phyloP scores from a whole-genome alignment of 495 filamentous ascomycete species.

The Aspergillus ostianus region DNA sequence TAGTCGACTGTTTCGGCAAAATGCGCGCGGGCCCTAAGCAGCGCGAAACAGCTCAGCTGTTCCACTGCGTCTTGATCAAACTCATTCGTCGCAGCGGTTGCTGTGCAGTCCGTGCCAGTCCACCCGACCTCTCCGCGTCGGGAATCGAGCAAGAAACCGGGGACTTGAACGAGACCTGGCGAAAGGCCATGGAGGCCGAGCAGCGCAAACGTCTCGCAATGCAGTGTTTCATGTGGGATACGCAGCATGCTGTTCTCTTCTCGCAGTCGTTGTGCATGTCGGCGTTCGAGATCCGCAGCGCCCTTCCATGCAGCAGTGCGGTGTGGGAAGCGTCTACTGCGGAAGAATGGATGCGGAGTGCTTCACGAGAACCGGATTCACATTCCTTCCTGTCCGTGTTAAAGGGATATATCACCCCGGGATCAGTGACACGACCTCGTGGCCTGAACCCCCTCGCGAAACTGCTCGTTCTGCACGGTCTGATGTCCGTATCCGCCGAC shows the following conservation, averaged over 20 bases:
- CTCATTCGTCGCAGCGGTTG: conserved; percentile 55
- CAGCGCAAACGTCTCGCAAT: conserved; percentile 54
- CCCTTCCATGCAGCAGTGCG: conserved; percentile 44
- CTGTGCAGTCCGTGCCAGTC: conserved; percentile 34
- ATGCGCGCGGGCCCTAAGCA: conserved; percentile 54
- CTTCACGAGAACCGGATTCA: conserved; percentile 24
- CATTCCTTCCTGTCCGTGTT: conserved; percentile 44
- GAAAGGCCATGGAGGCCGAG: conserved; percentile 48
- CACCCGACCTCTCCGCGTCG: conserved; percentile 24
- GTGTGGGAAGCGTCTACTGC: conserved; percentile 53
- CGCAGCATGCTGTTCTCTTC: conserved; percentile 55
- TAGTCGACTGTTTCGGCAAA: conserved; percentile 61
- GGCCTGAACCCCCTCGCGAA: conserved; percentile 48
- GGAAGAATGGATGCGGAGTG: conserved; percentile 41
- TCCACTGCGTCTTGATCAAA: conserved; percentile 58
- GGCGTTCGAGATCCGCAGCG: conserved; percentile 52
- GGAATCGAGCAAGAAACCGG: conserved; percentile 16
- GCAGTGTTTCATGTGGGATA: conserved; percentile 61
- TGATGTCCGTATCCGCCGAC: conserved; percentile 57
- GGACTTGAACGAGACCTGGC: conserved; percentile 44
- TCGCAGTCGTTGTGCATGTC: conserved; percentile 59
- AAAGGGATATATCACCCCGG: conserved; percentile 50
- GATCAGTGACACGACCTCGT: conserved; percentile 26
- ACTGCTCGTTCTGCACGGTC: conserved; percentile 49
- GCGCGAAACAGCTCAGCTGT: conserved; percentile 53